These are phyloP conservation scores for Aurantiochytrium sp. DNA, from an alignment of 108 stramenopile genomes.

Conservation along the genomic window DNA sequence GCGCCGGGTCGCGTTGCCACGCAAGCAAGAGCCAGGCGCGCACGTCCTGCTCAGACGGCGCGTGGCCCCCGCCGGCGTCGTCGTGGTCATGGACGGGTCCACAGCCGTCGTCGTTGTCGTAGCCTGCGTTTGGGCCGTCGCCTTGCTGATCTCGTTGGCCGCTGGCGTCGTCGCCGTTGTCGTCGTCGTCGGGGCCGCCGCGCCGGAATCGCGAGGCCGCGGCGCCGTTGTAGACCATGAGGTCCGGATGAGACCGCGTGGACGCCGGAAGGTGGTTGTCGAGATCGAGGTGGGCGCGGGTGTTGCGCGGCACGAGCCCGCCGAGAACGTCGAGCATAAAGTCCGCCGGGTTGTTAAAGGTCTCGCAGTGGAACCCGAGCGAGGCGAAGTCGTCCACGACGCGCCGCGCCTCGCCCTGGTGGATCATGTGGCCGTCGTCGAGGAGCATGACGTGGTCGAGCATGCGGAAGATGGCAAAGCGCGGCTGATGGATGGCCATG, in stretches of 20 bases:
- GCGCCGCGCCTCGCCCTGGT: neutral
- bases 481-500: constrained; percentile 74
- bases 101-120: no score
- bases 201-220: no score
- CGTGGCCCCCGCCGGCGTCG: neutral
- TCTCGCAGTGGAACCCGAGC: neutral
- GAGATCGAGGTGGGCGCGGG: neutral
- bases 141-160: no score
- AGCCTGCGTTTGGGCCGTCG: no score
- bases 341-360: neutral
- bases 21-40: neutral
- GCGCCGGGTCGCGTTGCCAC: neutral
- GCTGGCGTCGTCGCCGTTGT: no score
- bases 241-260: neutral
- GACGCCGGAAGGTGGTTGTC: neutral
- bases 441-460: constrained; percentile 84
- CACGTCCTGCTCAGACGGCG: neutral
- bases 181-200: no score
- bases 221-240: neutral
- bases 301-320: neutral
- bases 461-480: constrained; percentile 76
- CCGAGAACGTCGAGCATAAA: constrained; percentile 29
- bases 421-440: constrained; percentile 66
- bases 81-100: neutral
- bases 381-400: neutral